These are phyloP conservation scores for Plantago major DNA, from an alignment of 257 asterid genomes.

Conservation along the genomic window DNA sequence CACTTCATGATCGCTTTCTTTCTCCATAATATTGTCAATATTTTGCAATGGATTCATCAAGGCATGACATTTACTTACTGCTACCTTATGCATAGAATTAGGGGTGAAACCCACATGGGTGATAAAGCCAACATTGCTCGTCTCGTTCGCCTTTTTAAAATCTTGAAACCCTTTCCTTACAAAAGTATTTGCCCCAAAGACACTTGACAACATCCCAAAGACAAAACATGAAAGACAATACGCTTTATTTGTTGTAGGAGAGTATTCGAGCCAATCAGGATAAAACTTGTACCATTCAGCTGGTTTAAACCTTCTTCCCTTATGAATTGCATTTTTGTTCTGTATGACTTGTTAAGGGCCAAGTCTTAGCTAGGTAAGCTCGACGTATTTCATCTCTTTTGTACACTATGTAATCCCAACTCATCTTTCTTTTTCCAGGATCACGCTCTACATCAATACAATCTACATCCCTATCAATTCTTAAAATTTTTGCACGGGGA, in stretches of 20 bases:
- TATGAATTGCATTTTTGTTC: background rate
- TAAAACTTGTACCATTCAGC: background rate
- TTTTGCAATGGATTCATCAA: slow-evolving; percentile 10
- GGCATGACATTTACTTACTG: background rate
- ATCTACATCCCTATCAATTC: background rate
- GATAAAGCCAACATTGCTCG: too few species aligned
- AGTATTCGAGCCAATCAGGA: slow-evolving; percentile 1
- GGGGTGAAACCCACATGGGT: background rate
- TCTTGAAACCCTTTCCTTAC: background rate
- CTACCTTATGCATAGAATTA: background rate
- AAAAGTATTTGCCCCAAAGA: background rate
- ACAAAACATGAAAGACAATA: background rate
- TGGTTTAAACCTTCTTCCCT: background rate
- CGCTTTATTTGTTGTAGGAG: background rate
- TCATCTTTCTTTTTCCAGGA: background rate
- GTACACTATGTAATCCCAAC: slow-evolving; percentile 18
- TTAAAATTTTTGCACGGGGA: background rate
- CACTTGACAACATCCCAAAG: background rate
- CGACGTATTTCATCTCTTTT: too few species aligned
- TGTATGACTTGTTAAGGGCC: background rate
- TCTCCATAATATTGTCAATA: slow-evolving; percentile 1
- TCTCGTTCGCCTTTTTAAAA: background rate
- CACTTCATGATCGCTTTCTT: background rate
- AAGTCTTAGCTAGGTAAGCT: background rate
- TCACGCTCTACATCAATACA: background rate